phyloP scores from a whole-genome alignment of 257 asterid genomes.

The Nicotiana undulata region DNA sequence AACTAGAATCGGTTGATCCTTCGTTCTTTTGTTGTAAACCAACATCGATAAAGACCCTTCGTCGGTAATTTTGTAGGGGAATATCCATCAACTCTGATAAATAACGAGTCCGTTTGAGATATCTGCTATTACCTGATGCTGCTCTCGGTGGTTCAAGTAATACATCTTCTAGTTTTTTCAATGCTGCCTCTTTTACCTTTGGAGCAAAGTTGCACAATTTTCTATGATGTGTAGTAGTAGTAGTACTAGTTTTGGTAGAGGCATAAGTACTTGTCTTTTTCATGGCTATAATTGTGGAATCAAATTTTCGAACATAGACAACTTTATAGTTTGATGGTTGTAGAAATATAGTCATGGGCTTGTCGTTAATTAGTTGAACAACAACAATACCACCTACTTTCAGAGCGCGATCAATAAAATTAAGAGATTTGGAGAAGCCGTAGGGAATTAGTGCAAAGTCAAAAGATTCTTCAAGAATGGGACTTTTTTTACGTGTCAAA shows the following conservation, averaged over 20 bases:
- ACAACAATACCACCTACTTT: slow-evolving; percentile 22
- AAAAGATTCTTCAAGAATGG: slow-evolving; percentile 3
- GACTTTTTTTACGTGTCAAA: neutral
- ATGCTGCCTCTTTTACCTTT: slow-evolving; percentile 17
- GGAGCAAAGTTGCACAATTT: neutral
- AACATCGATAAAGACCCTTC: slow-evolving; percentile 34
- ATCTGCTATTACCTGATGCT: slow-evolving; percentile 22
- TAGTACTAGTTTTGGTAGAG: neutral
- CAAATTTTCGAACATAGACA: slow-evolving; percentile 20
- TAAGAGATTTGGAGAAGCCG: neutral
- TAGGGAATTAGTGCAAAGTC: slow-evolving; percentile 12
- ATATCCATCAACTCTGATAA: slow-evolving; percentile 37
- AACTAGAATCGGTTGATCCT: slow-evolving; percentile 19
- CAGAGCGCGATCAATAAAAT: slow-evolving; percentile 12
- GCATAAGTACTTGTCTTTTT: neutral
- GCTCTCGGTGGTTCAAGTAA: slow-evolving; percentile 38
- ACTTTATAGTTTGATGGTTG: slow-evolving; percentile 12
- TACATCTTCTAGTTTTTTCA: slow-evolving; percentile 28
- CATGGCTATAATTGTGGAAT: slow-evolving; percentile 23
- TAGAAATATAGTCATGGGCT: neutral
- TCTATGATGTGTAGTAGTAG: neutral
- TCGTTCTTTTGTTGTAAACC: slow-evolving; percentile 1
- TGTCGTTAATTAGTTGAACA: neutral
- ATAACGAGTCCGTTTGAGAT: slow-evolving; percentile 21
- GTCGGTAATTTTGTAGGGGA: slow-evolving; percentile 27